phyloP scores from a whole-genome alignment of 768 basidiomycete species.

The Xerocomus potaroensis region DNA sequence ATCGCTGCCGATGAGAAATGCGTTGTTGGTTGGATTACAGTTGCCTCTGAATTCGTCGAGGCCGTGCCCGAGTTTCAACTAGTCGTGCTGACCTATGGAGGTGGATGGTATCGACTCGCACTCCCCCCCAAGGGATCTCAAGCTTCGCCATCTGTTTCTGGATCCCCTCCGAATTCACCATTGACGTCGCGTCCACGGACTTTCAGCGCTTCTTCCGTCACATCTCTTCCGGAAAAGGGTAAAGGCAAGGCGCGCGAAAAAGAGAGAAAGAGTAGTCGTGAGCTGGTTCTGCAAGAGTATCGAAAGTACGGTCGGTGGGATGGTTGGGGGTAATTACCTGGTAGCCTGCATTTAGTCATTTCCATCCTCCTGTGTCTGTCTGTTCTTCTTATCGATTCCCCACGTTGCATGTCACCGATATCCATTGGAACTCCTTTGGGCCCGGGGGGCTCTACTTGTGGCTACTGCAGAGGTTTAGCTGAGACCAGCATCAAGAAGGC shows the following conservation, averaged over 20 bases:
- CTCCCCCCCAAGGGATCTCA: constrained; percentile 41
- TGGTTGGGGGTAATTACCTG: constrained; percentile 59
- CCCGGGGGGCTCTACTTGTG: constrained; percentile 45
- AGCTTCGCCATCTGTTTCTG: constrained; percentile 18
- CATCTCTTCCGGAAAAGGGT: constrained; percentile 46
- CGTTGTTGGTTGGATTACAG: constrained; percentile 80
- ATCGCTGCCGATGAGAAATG: constrained; percentile 80
- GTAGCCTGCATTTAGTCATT: neutral
- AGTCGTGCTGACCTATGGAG: constrained; percentile 79
- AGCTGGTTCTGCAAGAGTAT: constrained; percentile 72
- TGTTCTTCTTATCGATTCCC: neutral
- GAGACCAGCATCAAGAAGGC: constrained; percentile 46
- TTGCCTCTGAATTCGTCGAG: constrained; percentile 34
- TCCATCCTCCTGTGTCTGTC: neutral
- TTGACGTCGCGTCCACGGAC: constrained; percentile 43
- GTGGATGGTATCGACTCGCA: constrained; percentile 88
- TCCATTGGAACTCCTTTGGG: constrained; percentile 28
- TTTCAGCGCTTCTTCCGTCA: constrained; percentile 51
- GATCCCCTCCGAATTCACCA: constrained; percentile 44
- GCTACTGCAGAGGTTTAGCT: constrained; percentile 54
- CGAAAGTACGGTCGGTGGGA: constrained; percentile 85
- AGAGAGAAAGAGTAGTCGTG: constrained; percentile 52
- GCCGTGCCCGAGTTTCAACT: constrained; percentile 62
- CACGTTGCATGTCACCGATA: constrained; percentile 18
- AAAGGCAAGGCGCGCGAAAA: constrained; percentile 57